A percentile compares a stretch with the other conserved stretches of the same genome.
Evolutionary conservation across 2,329 filamentous ascomycete species (phyloP).

Genomic region (Herpotrichia juniperi): DNA sequence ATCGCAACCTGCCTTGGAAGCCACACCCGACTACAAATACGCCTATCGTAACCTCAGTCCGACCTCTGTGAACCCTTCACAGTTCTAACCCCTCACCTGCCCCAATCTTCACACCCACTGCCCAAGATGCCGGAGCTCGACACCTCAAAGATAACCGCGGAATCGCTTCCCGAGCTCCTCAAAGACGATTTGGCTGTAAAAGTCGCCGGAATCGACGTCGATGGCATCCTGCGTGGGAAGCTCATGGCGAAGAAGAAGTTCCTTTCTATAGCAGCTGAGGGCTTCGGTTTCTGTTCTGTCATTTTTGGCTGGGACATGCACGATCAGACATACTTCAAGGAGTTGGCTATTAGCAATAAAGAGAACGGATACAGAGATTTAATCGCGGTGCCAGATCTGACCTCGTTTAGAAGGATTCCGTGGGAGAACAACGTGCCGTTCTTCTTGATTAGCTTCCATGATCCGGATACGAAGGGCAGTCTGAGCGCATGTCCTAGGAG

Average conservation of each 20-base stretch:
- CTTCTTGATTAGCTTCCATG: constrained; percentile 82
- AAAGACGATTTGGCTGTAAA: constrained; percentile 79
- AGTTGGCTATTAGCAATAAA: constrained; percentile 86
- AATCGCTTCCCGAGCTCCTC: constrained; percentile 70
- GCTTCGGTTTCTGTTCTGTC: constrained; percentile 93
- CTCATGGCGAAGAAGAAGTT: constrained; percentile 94
- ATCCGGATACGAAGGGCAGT: constrained; percentile 75
- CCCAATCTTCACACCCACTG: constrained; percentile 3
- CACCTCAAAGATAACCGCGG: constrained; percentile 60
- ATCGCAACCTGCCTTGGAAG: constrained; percentile 13
- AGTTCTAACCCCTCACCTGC: neutral
- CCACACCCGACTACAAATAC: neutral
- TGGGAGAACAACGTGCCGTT: constrained; percentile 90
- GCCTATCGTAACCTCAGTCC: constrained; percentile 2
- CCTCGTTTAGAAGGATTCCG: constrained; percentile 80
- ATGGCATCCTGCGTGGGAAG: constrained; percentile 87
- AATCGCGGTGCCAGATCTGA: constrained; percentile 79
- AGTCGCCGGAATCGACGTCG: constrained; percentile 84
- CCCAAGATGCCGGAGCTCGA: constrained; percentile 29
- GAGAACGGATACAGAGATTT: constrained; percentile 89
- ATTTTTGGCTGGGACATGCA: constrained; percentile 99
- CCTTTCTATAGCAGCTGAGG: constrained; percentile 76
- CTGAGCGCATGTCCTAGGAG: constrained; percentile 81
- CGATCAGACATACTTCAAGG: constrained; percentile 84
- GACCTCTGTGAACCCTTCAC: constrained; percentile 5